Conservation (phyloP, 306 rosid genomes). For the Calophaca sinica region DNA sequence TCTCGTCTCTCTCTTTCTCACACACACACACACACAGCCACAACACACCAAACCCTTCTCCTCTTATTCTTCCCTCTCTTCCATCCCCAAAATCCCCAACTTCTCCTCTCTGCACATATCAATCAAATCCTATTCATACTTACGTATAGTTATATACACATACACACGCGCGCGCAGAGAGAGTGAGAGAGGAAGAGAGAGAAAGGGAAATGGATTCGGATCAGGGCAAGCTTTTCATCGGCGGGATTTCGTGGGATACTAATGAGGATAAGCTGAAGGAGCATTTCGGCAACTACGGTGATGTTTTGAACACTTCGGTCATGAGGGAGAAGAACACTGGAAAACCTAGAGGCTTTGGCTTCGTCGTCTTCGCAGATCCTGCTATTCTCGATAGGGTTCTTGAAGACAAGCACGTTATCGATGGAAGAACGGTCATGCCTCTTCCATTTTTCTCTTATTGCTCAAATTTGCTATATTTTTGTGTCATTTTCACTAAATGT, state of each 20-base stretch:
- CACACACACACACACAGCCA: slow-evolving; percentile 11
- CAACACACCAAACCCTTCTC: slow-evolving; percentile 37
- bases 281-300: slow-evolving; percentile 81
- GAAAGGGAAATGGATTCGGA: slow-evolving; percentile 79
- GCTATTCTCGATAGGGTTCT: slow-evolving; percentile 87
- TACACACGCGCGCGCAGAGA: background rate
- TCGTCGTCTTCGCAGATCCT: slow-evolving; percentile 93
- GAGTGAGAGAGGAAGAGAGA: slow-evolving; percentile 4
- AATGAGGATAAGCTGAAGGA: slow-evolving; percentile 88
- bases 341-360: slow-evolving; percentile 89
- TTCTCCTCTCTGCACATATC: slow-evolving; percentile 3
- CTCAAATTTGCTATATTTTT: background rate
- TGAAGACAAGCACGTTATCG: slow-evolving; percentile 84
- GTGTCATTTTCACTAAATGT: background rate
- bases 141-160: background rate
- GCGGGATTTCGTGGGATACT: slow-evolving; percentile 98
- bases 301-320: slow-evolving; percentile 79
- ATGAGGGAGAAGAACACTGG: slow-evolving; percentile 89
- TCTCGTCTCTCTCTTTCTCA: background rate
- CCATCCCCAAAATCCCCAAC: slow-evolving; percentile 15
- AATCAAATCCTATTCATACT: slow-evolving; percentile 4
- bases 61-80: slow-evolving; percentile 10
- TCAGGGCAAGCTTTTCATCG: slow-evolving; percentile 94
- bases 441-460: background rate
- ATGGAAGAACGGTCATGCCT: slow-evolving; percentile 80